Evolutionary conservation across 331 rosid species (phyloP), one percentile per base, ranked within the genome.

Genomic region (Pyrus hybrid): DNA sequence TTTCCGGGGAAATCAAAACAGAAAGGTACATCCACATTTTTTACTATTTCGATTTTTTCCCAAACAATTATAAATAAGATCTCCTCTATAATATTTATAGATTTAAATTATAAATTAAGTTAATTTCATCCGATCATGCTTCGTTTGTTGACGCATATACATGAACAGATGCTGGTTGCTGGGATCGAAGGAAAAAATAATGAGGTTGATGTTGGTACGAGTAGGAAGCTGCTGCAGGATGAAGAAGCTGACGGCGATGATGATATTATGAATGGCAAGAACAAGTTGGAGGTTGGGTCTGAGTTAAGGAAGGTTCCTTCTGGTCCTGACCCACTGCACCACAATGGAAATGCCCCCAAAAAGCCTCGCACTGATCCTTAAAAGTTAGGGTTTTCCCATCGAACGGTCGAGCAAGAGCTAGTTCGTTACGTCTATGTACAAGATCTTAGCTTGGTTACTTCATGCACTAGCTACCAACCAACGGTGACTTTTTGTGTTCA

Each of bases 301-400:
- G 88, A 86, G 85, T 71, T 91, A 47, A 84, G 93, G 87, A 82
- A 79, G 75, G 89, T 88, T 75, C 97, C 97, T n/a, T 82, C 93
- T 1, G 97, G 97, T 29, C 97, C 97, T 63, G 93, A 91, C 67
- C 97, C 97, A 0, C 76, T 91, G 62, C 97, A 91, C 74, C 97
- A 89, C 45, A 83, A 84, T 47, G 90, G 89, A 13, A 88, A 85
- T 26, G 76, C 43, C 77, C 93, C 96, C 20, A 72, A 82, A 37
- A 91, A 77, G 82, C 95, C 95, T 74, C 70, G 77, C 68, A 83
- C 86, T 30, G 68, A 63, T 30, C 91, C 91, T 57, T 90, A 43
- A 65, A 58, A 12, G 14, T 11, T 41, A 41, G 47, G 47, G 14
- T 41, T 41, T 10, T 41, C 14, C 47, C 47, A 41, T 11, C 47